Base-by-base conservation (phyloP, 2,329 filamentous ascomycete species). In the Penicillium polonicum region DNA sequence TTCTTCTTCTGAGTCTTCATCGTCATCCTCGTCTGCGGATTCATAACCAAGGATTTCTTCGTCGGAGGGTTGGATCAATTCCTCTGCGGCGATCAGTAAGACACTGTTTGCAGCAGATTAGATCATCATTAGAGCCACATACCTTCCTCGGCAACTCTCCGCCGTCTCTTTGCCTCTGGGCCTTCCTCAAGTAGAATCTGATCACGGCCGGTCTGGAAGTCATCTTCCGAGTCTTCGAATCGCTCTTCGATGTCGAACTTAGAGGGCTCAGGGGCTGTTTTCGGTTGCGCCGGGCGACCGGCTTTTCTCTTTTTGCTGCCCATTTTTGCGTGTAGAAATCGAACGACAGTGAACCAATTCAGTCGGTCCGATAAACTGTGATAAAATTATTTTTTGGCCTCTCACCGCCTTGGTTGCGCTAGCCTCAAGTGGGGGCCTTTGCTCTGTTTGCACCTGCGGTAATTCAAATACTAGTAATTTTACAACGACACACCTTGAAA, bases 191-290 rank as follows among this genome's bases (percentile, higher is more conserved):
- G 82, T 68, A 93, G 76, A 61, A 99, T 87, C 70, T 90, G 88
- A 76, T 99, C 94, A 63, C 89, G 85, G 63, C 92, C 88, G 59
- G 92, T 81, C 69, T 93, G 91, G 73, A 96, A 96, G 72, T 96
- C 91, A 74, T 99, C 94, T 74, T 96, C 91, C 1, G 92, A 95
- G 73, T 97, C 88, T 64, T 92, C 91, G 66, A 99, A 88, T 76
- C 96, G 91, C 74, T 93, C 87, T 60, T 79, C 72, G 21, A 74
- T 60, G 52, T 71, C 69, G 50, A 73, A 78, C 56, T 72, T 76
- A 35, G 70, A 69, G 42, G 66, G 67, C 46, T 68, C 66, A 9
- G 67, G 59, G 38, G 72, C 54, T 19, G 72, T 66, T 7, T 72
- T 70, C 46, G 72, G 67, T 23, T 68, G 60, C 52, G 77, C 73